Evolutionary conservation across 1,284 basidiomycete genomes (phyloP).

Genomic region (Ceraceosorus guamensis): DNA sequence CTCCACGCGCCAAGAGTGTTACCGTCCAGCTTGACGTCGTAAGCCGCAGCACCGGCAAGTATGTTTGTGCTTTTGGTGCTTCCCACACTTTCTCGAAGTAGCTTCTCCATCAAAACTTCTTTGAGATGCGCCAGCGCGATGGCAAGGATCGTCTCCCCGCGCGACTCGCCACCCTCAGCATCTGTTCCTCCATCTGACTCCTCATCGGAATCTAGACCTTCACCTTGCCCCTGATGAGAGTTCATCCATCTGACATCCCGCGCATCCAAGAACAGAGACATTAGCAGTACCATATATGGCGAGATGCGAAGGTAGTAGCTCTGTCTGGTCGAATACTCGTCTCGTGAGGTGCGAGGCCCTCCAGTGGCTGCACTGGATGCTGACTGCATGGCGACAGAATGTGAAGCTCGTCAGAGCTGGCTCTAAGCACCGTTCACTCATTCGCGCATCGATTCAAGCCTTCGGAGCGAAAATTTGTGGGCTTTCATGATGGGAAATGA

Average conservation of each 20-base stretch:
- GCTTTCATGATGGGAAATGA: too few species aligned
- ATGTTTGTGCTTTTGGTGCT: background rate
- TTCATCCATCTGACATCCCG: conserved; percentile 50
- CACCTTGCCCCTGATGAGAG: conserved; percentile 22
- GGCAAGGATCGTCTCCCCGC: conserved; percentile 15
- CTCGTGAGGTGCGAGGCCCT: too few species aligned
- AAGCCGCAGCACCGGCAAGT: background rate
- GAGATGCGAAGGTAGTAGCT: conserved; percentile 49
- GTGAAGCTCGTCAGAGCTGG: too few species aligned
- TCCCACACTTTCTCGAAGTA: background rate
- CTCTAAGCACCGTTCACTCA: too few species aligned
- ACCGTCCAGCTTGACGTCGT: conserved; percentile 3
- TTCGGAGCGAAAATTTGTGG: too few species aligned
- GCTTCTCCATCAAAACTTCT: background rate
- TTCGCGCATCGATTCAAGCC: too few species aligned
- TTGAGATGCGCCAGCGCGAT: conserved; percentile 39
- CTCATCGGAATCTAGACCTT: background rate
- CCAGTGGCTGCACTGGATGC: too few species aligned
- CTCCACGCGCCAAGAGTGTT: conserved; percentile 18
- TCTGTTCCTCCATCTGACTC: background rate
- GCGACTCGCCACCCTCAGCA: background rate
- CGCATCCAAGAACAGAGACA: conserved; percentile 49
- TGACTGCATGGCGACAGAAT: too few species aligned
- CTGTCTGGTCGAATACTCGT: conserved; percentile 22
- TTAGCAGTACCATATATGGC: conserved; percentile 45